These are phyloP conservation scores for Cutaneotrichosporon dermatis DNA, from an alignment of 1,284 basidiomycete species.

Conservation along the genomic window DNA sequence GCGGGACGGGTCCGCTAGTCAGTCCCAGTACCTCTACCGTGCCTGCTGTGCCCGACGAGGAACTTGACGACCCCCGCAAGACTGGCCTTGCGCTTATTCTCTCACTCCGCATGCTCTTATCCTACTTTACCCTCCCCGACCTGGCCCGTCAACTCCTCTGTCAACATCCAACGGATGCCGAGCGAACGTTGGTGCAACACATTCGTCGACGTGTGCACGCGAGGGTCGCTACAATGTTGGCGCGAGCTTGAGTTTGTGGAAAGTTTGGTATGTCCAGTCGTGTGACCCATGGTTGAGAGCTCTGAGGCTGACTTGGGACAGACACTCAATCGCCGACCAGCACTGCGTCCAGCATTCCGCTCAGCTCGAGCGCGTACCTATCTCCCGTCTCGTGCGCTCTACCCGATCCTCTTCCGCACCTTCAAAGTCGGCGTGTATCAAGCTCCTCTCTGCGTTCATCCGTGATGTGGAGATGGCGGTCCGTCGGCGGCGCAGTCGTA, in stretches of 20 bases:
- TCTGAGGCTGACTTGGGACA: conserved; percentile 6
- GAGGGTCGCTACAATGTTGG: conserved; percentile 42
- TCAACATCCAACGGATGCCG: conserved; percentile 38
- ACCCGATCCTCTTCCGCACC: conserved; percentile 44
- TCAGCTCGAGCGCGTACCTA: conserved; percentile 42
- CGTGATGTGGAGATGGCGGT: conserved; percentile 31
- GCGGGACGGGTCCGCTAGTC: conserved; percentile 17
- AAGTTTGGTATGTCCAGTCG: conserved; percentile 27
- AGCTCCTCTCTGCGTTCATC: conserved; percentile 30
- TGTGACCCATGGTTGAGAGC: not conserved
- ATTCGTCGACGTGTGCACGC: conserved; percentile 36
- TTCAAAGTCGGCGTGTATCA: conserved; percentile 41
- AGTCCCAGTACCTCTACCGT: not conserved
- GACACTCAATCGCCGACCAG: conserved; percentile 34
- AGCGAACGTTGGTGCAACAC: conserved; percentile 44
- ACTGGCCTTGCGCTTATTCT: conserved; percentile 39
- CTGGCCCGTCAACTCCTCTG: conserved; percentile 37
- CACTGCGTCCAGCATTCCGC: conserved; percentile 42
- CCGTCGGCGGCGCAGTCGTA: conserved; percentile 15
- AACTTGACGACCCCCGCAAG: conserved; percentile 32
- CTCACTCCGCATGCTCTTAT: conserved; percentile 44
- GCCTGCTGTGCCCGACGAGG: conserved; percentile 20
- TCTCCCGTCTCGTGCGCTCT: conserved; percentile 28
- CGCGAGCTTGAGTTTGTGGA: conserved; percentile 45
- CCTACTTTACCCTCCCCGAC: conserved; percentile 43